Percentiles rank a stretch among this genome's conserved stretches.
Conservation (phyloP, 129 eudicot species). For the Deinandra increscens region DNA sequence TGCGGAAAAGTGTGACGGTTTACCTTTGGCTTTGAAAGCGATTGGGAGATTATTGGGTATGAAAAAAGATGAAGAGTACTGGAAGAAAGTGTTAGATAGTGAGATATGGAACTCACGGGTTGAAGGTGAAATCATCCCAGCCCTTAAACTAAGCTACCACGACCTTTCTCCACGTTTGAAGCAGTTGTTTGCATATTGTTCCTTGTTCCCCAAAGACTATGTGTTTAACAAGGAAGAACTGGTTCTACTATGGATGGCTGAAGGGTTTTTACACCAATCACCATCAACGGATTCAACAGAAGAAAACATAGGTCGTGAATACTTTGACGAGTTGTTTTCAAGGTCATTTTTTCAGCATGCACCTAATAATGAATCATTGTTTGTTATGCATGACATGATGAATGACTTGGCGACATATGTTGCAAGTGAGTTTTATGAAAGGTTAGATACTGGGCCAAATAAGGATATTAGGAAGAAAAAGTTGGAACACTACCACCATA, state of each 20-base stretch:
- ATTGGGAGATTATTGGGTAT: neutral
- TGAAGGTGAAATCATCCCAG: constrained; percentile 23
- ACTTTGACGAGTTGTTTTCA: constrained; percentile 26
- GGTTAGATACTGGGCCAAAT: constrained; percentile 31
- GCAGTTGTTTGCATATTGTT: constrained; percentile 36
- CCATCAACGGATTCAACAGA: constrained; percentile 13
- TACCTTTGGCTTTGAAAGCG: constrained; percentile 15
- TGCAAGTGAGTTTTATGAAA: constrained; percentile 27
- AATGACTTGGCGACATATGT: constrained; percentile 36
- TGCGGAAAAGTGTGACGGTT: neutral
- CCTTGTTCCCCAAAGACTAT: constrained; percentile 39
- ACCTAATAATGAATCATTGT: constrained; percentile 12
- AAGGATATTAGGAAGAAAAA: neutral
- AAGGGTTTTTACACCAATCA: constrained; percentile 31
- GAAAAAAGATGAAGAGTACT: constrained; percentile 12
- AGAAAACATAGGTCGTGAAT: constrained; percentile 28
- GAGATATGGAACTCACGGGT: constrained; percentile 16
- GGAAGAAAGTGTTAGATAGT: constrained; percentile 17
- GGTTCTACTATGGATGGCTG: constrained; percentile 35
- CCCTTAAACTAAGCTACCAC: constrained; percentile 39
- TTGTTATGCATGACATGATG: constrained; percentile 44
- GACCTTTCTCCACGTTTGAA: constrained; percentile 35
- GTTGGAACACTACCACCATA: constrained; percentile 35
- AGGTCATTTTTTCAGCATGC: constrained; percentile 37
- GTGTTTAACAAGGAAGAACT: constrained; percentile 25